Percentiles rank a stretch among this genome's conserved stretches.
phyloP scores from a whole-genome alignment of 202 grass and related monocot genomes.

The Carex sylvatica region DNA sequence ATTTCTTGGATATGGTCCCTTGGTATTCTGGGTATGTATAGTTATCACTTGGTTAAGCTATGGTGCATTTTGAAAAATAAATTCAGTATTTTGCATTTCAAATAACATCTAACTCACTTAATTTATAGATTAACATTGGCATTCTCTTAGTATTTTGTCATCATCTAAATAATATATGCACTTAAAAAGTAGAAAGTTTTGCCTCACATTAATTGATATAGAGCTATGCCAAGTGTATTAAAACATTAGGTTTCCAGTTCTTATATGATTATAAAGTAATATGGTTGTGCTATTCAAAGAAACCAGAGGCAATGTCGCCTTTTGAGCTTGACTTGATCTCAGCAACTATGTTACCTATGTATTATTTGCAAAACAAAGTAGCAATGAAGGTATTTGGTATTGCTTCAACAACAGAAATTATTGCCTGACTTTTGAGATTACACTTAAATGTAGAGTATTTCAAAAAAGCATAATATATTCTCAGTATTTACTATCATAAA shows the following conservation, averaged over 20 bases:
- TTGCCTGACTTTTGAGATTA: neutral
- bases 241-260: neutral
- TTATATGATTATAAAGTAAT: neutral
- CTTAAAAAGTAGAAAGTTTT: neutral
- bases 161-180: neutral
- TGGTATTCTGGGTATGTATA: constrained; percentile 93
- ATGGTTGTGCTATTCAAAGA: neutral
- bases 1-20: constrained; percentile 98
- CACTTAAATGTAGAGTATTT: neutral
- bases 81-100: neutral
- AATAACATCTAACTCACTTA: neutral
- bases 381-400: neutral
- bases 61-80: neutral
- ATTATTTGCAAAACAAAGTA: neutral
- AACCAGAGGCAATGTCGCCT: neutral
- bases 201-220: neutral
- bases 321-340: neutral
- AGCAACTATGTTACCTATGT: neutral
- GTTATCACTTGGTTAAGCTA: constrained; percentile 2
- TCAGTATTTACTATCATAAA: neutral
- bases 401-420: neutral
- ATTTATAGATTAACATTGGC: neutral
- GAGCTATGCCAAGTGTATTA: neutral
- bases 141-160: neutral
- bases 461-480: neutral